Evolutionary conservation across 768 basidiomycete species (phyloP).

Genomic region (Lentinus brumalis): DNA sequence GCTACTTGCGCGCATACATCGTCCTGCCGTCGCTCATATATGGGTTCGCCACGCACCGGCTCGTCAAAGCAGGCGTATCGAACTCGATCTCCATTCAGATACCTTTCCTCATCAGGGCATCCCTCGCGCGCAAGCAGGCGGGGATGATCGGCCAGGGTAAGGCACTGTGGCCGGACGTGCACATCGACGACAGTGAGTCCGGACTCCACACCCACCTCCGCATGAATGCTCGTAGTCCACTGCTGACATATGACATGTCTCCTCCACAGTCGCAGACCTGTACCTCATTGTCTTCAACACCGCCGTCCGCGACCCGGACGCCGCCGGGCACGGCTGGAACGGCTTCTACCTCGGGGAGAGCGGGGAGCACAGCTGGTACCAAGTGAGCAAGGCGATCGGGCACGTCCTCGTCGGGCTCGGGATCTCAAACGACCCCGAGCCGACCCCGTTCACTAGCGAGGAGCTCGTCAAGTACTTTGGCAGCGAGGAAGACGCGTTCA

Average conservation of each 20-base stretch:
- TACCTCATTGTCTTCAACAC: conserved; percentile 44
- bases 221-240: not conserved
- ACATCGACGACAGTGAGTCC: conserved; percentile 52
- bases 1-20: conserved; percentile 54
- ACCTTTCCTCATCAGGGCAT: conserved; percentile 46
- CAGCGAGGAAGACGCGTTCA: not conserved
- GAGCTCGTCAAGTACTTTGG: conserved; percentile 40
- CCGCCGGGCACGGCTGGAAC: conserved; percentile 33
- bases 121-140: conserved; percentile 48
- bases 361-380: conserved; percentile 31
- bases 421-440: conserved; percentile 32
- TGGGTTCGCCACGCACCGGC: conserved; percentile 47
- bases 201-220: too few species aligned
- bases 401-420: conserved; percentile 33
- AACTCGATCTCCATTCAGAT: conserved; percentile 56
- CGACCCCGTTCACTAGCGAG: conserved; percentile 44
- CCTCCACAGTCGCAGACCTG: conserved; percentile 41
- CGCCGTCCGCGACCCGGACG: conserved; percentile 24
- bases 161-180: conserved; percentile 63
- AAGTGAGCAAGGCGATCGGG: conserved; percentile 37
- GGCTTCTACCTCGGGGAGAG: conserved; percentile 35
- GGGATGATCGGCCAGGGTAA: conserved; percentile 59
- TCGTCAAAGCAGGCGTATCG: conserved; percentile 53
- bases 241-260: not conserved
- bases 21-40: conserved; percentile 60